Conservation (phyloP, 1,284 basidiomycete species). For the Puccinia novopanici region DNA sequence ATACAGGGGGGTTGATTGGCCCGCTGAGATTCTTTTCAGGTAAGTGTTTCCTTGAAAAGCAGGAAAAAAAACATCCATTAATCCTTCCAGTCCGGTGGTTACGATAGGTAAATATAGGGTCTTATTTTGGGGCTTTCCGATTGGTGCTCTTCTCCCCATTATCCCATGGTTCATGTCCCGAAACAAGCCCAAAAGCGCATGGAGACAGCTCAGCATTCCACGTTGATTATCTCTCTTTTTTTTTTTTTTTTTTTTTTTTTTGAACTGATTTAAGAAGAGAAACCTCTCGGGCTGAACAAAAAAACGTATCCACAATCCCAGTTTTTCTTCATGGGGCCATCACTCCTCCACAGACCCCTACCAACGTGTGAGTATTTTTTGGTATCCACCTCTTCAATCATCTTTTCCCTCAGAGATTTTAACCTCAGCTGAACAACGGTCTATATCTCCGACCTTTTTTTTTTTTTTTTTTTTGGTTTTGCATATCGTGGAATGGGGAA, state of each 20-base stretch:
- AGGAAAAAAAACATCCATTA: background rate
- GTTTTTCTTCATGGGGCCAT: conserved; percentile 52
- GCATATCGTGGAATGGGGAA: background rate
- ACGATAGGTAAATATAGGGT: conserved; percentile 41
- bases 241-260: background rate
- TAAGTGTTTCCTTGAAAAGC: background rate
- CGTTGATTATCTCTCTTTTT: conserved; percentile 41
- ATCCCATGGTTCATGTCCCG: conserved; percentile 56
- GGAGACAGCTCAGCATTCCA: conserved; percentile 55
- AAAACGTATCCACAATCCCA: background rate
- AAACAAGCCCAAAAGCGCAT: conserved; percentile 53
- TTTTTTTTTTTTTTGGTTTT: background rate
- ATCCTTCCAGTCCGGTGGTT: background rate
- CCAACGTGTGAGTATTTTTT: conserved; percentile 53
- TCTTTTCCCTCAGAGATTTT: background rate
- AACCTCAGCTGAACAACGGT: background rate
- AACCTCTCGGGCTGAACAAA: background rate
- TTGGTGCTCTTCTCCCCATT: conserved; percentile 56
- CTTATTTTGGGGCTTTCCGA: conserved; percentile 56
- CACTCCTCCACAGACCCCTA: conserved; percentile 56
- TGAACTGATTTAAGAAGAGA: background rate
- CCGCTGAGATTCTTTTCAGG: conserved; percentile 47
- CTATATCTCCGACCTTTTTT: background rate
- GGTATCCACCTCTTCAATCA: background rate
- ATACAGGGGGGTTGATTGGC: conserved; percentile 45